Evolutionary conservation across 768 basidiomycete species (phyloP), one percentile per base, ranked within the genome.

Genomic region (Boletus subcaerulescens): DNA sequence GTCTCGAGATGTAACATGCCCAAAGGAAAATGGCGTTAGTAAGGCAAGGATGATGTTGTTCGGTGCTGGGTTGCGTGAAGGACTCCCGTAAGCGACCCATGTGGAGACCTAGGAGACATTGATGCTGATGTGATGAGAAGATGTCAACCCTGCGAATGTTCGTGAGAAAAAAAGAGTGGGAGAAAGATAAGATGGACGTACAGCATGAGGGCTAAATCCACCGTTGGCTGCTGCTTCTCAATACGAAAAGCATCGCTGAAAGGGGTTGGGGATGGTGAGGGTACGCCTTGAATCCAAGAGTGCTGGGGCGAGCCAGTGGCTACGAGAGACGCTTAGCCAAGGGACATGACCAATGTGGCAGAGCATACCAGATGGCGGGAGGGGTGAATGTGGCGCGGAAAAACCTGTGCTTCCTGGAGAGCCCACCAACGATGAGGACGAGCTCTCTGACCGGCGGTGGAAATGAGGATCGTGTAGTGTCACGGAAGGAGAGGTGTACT

Each of bases 21-120:
- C 89, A 91, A 8, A 91, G 80, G 66, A 85, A 92, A 64, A 91
- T 85, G 57, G 89, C 79, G 64, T 91, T 89, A 77, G 91, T 82
- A 14, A 93, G 78, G 50, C 80, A 82, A 10, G 90, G 85, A 63
- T 92, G 90, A 18, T 83, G 83, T 52, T 87, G 87, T 53, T 88
- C 83, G 45, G 78, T 60, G 5, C 67, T 50, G 15, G 85, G 80
- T 6, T 77, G 74, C 42, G 71, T 73, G 40, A 91, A 73, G 33
- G 83, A 83, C 45, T 86, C 84, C 32, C 84, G 75, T 45, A 92
- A 74, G 44, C 80, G 80, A 17, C 80, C 83, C 67, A 85, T 82
- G 67, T 90, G 80, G 51, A 89, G 73, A 51, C 84, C 86, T 9
- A 91, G 73, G 44, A 87, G 85, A 60, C 82, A 85, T 69, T 91